A percentile compares a stretch with the other conserved stretches of the same genome.
These are phyloP conservation scores for Hericium alpestre DNA, from an alignment of 768 basidiomycete species.

Conservation along the genomic window DNA sequence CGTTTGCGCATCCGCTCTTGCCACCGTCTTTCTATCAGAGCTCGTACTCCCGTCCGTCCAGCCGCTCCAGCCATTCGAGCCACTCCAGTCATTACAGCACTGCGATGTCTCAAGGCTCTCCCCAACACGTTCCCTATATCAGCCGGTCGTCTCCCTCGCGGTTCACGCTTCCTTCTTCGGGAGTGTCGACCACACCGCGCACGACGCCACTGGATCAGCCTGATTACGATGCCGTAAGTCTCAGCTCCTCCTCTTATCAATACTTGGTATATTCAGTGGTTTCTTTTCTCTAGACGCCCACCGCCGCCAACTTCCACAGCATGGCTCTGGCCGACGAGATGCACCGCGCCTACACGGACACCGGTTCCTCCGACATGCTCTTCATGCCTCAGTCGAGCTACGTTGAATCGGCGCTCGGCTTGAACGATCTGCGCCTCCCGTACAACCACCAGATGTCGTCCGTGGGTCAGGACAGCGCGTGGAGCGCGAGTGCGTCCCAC, in stretches of 20 bases:
- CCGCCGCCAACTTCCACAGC: constrained; percentile 14
- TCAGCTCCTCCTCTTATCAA: not conserved
- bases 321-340: constrained; percentile 6
- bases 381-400: not conserved
- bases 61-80: not conserved
- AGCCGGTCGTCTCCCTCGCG: not conserved
- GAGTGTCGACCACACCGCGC: too few relatives aligned
- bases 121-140: not conserved
- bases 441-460: not conserved
- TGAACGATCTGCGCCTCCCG: not conserved
- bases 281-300: constrained; percentile 18
- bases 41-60: not conserved
- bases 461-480: not conserved
- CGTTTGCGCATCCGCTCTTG: not conserved
- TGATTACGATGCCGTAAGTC: not conserved
- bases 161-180: not conserved
- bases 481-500: not conserved
- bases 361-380: not conserved
- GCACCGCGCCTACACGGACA: not conserved
- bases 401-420: not conserved
- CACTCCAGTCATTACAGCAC: too few relatives aligned
- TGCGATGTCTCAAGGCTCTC: not conserved
- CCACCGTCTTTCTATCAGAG: not conserved
- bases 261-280: not conserved
- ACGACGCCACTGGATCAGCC: not conserved